Evolutionary conservation across 2,329 filamentous ascomycete genomes (phyloP), one percentile per base, ranked within the genome.

Genomic region (Hortaea werneckii): DNA sequence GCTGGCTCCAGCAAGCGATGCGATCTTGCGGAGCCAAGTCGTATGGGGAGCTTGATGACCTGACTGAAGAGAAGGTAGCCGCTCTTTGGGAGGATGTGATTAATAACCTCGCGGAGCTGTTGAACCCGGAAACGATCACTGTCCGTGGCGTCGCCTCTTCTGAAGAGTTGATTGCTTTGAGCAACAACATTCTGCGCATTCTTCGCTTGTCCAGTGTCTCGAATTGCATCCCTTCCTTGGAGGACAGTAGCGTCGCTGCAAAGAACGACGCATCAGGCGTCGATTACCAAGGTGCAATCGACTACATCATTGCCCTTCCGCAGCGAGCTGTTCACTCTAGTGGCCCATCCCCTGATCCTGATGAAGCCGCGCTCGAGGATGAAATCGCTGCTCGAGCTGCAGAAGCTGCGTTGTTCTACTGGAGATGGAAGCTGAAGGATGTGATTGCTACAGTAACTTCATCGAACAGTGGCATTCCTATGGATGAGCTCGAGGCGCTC

Each of bases 41-140:
- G 50, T 90, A 87, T 50, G 87, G 92, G 50, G 90, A 95, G 59
- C 78, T 95, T 30, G 85, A 89, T 54, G 92, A 98, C 58, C 71
- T 87, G 9, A 83, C 88, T 1, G 85, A 92, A 51, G 77, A 75
- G 59, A 94, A 90, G 62, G 71, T 96, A 7, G 79, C 84, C 27
- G 74, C 80, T 38, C 71, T 96, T 5, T 96, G 92, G 88, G 88
- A 95, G 54, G 85, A 88, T 53, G 79, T 82, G 5, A 75, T 87
- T 44, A 82, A 83, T 55, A 77, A 83, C 2, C 75, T 98, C 34
- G 77, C 82, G 47, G 77, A 80, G 48, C 77, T 92, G 45, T 58
- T 67, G 50, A 78, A 80, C 55, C 81, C 79, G 12, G 81, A 80
- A 53, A 81, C 87, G 51, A 75, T 94, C n/a, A 77, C 79, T 11